Base-by-base conservation (phyloP, 2,329 filamentous ascomycete genomes). In the Chaetomiaceae sp. region DNA sequence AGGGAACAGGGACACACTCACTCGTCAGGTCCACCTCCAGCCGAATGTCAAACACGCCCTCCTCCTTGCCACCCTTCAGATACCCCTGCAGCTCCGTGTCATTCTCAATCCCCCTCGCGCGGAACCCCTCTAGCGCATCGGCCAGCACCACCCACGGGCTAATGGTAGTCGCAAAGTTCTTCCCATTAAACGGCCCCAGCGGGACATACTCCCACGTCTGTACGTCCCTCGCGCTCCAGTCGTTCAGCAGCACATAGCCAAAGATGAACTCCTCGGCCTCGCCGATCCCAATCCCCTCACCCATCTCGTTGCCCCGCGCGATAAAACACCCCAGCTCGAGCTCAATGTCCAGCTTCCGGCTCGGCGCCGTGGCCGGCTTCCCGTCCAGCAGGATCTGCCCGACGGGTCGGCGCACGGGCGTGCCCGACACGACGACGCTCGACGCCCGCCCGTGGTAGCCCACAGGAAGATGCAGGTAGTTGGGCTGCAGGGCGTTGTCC, bases 171-270 rank as follows among this genome's bases (percentile, higher is more conserved):
- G 78, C 85, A 62, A 93, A 92, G 66, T 91, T 92, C 77, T 95
- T 93, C 20, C 82, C 76, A 55, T 88, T 90, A 70, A 93, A 92
- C 0, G 88, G 88, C 0, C 89, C 89, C 7, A 92, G 70, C 0
- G 89, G 89, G 8, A 91, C 77, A 59, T 91, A 91, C 67, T 95
- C 89, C 87, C 87, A 93, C 0, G 79, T 78, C 65, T 95, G 89
- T 44, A 93, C 84, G 60, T 93, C 88, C 56, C 88, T 74, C 4
- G 88, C 88, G 48, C 84, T 89, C 89, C 89, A 95, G 68, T 95
- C 89, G 60, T 95, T 95, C 75, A 95, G 79, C 51, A 95, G 69
- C 0, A 93, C 88, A 21, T 89, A 75, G 13, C 89, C 89, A 62
- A 93, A 93, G 23, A 95, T 75, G 60, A 83, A 20, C 16, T 87